Evolutionary conservation across 768 basidiomycete species (phyloP).

Genomic region (Leccinum olivaceopallidum): DNA sequence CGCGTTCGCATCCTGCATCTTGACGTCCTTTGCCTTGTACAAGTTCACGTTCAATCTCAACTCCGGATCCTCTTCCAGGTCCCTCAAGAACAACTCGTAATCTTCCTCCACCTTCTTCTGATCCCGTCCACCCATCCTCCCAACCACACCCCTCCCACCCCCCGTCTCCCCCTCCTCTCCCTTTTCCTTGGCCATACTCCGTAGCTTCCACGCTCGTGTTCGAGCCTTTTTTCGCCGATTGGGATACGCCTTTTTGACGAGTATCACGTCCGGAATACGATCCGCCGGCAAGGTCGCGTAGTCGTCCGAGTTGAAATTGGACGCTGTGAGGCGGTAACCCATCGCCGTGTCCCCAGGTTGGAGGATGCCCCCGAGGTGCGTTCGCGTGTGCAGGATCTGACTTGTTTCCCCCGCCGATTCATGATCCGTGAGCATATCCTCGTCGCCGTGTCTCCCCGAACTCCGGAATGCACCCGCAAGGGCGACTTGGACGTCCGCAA

Average conservation of each 20-base stretch:
- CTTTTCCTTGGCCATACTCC: conserved; percentile 90
- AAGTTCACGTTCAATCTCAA: conserved; percentile 84
- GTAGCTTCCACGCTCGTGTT: conserved; percentile 81
- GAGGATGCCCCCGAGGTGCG: conserved; percentile 89
- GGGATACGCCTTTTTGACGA: conserved; percentile 95
- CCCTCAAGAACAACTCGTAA: conserved; percentile 93
- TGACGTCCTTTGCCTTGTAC: conserved; percentile 68
- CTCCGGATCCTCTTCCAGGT: conserved; percentile 94
- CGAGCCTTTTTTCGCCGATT: conserved; percentile 89
- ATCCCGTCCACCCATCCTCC: conserved; percentile 86
- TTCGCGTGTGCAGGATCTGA: conserved; percentile 93
- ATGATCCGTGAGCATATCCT: conserved; percentile 58
- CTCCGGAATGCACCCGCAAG: conserved; percentile 79
- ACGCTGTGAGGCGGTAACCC: conserved; percentile 85
- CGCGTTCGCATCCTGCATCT: conserved; percentile 44
- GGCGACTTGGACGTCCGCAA: conserved; percentile 90
- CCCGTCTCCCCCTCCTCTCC: conserved; percentile 85
- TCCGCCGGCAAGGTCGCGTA: conserved; percentile 66
- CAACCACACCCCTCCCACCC: conserved; percentile 81
- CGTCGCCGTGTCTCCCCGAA: conserved; percentile 40
- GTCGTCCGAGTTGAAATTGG: conserved; percentile 92
- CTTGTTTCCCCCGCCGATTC: conserved; percentile 59
- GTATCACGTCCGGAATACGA: conserved; percentile 86
- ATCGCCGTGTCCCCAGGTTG: conserved; percentile 95
- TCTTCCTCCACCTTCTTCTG: conserved; percentile 93